These are phyloP conservation scores for Betula pendula DNA, from an alignment of 306 rosid genomes.

Conservation along the genomic window DNA sequence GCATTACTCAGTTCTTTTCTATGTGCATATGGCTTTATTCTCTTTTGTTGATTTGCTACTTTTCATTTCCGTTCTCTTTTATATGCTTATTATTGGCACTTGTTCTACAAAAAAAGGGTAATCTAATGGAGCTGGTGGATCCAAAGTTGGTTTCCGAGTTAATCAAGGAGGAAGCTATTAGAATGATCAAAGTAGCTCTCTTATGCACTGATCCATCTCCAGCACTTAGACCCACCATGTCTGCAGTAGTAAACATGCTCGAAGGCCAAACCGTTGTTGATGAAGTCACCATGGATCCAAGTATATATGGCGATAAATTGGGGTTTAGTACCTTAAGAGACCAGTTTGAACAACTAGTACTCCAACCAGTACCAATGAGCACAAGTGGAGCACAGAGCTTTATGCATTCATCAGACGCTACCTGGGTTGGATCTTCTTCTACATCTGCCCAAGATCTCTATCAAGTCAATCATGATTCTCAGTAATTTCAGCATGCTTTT, in stretches of 20 bases:
- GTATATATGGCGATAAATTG: slow-evolving; percentile 31
- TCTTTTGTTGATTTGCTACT: not conserved
- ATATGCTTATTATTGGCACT: not conserved
- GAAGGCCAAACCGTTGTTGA: slow-evolving; percentile 44
- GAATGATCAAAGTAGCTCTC: slow-evolving; percentile 51
- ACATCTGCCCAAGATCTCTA: too few relatives aligned
- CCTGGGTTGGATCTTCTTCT: not conserved
- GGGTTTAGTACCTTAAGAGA: slow-evolving; percentile 43
- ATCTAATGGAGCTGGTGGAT: slow-evolving; percentile 50
- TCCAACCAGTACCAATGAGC: too few relatives aligned
- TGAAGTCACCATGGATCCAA: slow-evolving; percentile 29
- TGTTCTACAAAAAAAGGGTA: not conserved
- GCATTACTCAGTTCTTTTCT: too few relatives aligned
- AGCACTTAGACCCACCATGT: slow-evolving; percentile 58
- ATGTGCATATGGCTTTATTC: too few relatives aligned
- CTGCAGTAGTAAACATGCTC: slow-evolving; percentile 69
- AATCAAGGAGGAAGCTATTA: slow-evolving; percentile 39
- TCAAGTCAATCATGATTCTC: too few relatives aligned
- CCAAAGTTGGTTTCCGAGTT: slow-evolving; percentile 42
- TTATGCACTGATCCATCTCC: slow-evolving; percentile 48
- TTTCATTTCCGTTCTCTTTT: not conserved
- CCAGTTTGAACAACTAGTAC: not conserved
- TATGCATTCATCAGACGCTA: too few relatives aligned
- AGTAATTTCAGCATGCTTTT: too few relatives aligned
- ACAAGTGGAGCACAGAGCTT: too few relatives aligned